Percentiles rank a stretch among this genome's conserved stretches.
These are phyloP conservation scores for Ajuga chamaepitys DNA, from an alignment of 257 asterid species.

Conservation along the genomic window DNA sequence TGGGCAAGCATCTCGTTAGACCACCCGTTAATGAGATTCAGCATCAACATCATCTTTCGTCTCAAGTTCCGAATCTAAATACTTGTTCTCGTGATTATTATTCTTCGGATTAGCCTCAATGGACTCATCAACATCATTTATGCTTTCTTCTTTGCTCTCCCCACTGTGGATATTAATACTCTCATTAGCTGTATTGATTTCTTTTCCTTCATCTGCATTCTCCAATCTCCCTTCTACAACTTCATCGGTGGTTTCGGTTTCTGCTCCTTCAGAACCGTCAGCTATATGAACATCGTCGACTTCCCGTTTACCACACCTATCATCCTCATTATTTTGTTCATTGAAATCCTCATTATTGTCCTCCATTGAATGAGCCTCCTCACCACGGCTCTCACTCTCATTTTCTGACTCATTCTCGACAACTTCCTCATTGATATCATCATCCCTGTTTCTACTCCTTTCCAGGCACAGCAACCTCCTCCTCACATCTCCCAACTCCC, in stretches of 20 bases:
- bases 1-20: constrained; percentile 8
- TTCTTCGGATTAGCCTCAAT: constrained; percentile 1
- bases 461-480: constrained; percentile 33
- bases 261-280: constrained; percentile 13
- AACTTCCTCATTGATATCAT: constrained; percentile 26
- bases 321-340: constrained; percentile 23
- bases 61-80: constrained; percentile 6
- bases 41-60: constrained; percentile 2
- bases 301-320: constrained; percentile 11
- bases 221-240: neutral
- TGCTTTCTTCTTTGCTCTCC: constrained; percentile 1
- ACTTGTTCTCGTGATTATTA: neutral
- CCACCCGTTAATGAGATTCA: neutral
- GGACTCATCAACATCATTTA: constrained; percentile 1
- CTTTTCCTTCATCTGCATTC: constrained; percentile 2
- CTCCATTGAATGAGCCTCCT: constrained; percentile 38
- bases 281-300: constrained; percentile 1
- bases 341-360: constrained; percentile 34
- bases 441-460: constrained; percentile 17
- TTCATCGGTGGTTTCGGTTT: neutral
- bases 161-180: neutral
- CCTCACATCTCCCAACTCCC: constrained; percentile 39
- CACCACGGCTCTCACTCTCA: constrained; percentile 48
- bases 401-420: constrained; percentile 41
- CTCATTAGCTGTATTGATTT: neutral